Evolutionary conservation across 2,329 filamentous ascomycete genomes (phyloP).

Genomic region (Paecilomyces formosus): DNA sequence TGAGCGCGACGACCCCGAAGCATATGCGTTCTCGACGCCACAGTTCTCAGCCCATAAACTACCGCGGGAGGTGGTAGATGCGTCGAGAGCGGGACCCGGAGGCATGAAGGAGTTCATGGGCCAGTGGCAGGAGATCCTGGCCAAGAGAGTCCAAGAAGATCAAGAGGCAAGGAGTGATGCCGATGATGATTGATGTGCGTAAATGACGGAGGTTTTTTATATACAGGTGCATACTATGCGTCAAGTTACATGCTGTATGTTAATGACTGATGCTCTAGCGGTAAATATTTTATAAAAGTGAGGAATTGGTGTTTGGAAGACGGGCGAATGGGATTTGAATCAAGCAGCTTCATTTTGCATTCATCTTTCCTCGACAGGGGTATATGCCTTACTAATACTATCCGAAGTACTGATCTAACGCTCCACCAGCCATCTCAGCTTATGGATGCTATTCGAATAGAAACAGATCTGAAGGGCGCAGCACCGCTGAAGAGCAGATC

Average conservation of each 20-base stretch:
- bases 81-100: slow-evolving; percentile 58
- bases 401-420: no score
- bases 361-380: no score
- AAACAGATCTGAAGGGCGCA: not conserved
- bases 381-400: no score
- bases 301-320: not conserved
- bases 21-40: slow-evolving; percentile 74
- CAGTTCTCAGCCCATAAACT: slow-evolving; percentile 95
- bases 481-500: not conserved
- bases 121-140: slow-evolving; percentile 60
- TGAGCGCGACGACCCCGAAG: slow-evolving; percentile 76
- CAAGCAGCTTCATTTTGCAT: not conserved
- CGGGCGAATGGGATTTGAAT: not conserved
- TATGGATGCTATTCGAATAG: no score
- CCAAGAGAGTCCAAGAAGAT: slow-evolving; percentile 34
- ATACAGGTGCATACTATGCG: not conserved
- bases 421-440: no score
- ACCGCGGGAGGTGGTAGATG: slow-evolving; percentile 81
- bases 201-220: not conserved
- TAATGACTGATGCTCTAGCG: not conserved
- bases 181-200: slow-evolving; percentile 9
- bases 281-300: not conserved
- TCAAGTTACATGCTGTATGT: not conserved
- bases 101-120: slow-evolving; percentile 73
- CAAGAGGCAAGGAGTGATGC: slow-evolving; percentile 27